Conservation (phyloP, 225 moss, liverwort and hornwort species). For the Pleurozium schreberi region DNA sequence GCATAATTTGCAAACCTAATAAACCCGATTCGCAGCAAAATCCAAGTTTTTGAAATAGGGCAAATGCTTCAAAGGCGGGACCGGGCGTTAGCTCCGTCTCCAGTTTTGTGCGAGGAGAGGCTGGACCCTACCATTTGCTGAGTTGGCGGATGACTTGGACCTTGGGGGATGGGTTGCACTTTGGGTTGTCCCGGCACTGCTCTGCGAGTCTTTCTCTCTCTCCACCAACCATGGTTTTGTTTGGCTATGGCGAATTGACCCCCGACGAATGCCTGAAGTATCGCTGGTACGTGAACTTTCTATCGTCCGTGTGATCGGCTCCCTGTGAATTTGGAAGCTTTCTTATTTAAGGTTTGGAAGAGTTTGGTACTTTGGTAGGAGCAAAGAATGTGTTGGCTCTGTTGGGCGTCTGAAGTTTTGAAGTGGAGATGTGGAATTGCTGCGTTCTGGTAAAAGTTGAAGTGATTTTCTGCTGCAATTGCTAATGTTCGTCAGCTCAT, state of each 20-base stretch:
- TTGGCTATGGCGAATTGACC: background rate
- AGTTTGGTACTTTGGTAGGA: background rate
- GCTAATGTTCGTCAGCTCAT: background rate
- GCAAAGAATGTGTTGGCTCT: background rate
- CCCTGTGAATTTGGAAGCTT: background rate
- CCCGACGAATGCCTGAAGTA: background rate
- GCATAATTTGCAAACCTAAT: background rate
- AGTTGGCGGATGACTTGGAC: conserved; percentile 10
- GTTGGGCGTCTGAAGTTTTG: background rate
- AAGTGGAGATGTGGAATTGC: background rate
- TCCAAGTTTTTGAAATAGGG: background rate
- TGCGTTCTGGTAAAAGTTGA: background rate
- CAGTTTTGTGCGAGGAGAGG: background rate
- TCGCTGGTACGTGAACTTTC: background rate
- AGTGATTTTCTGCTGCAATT: background rate
- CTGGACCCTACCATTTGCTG: background rate
- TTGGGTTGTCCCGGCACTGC: background rate
- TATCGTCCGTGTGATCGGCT: background rate
- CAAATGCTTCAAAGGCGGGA: background rate
- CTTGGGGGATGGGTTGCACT: background rate
- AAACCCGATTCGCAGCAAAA: background rate
- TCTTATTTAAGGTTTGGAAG: background rate
- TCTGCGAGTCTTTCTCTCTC: background rate
- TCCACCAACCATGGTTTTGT: background rate
- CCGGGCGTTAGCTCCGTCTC: background rate